These are phyloP conservation scores for Cyclotella baltica DNA, from an alignment of 108 stramenopile species.

Conservation along the genomic window DNA sequence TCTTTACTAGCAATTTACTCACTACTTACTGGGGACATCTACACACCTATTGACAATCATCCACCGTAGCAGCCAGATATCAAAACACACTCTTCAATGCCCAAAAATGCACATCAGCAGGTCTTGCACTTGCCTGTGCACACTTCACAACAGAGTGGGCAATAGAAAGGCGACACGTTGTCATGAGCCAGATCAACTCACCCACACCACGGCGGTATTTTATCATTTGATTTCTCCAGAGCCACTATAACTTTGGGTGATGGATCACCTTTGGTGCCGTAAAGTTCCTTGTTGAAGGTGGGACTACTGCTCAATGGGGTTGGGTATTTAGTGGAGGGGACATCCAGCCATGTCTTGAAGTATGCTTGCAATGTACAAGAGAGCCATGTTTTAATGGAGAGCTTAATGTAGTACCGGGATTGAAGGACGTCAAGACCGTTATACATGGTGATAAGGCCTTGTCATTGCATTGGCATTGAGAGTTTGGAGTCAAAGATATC, in stretches of 20 bases:
- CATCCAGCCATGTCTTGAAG: neutral
- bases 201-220: neutral
- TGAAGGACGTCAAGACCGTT: slow-evolving; percentile 17
- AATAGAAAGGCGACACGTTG: neutral
- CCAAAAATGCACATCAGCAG: neutral
- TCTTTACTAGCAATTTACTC: too few species aligned
- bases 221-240: neutral
- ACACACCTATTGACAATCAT: too few species aligned
- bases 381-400: slow-evolving; percentile 1
- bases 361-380: neutral
- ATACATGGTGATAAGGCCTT: neutral
- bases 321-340: neutral
- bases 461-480: slow-evolving; percentile 1
- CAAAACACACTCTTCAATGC: neutral
- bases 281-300: neutral
- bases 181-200: neutral
- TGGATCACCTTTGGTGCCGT: neutral
- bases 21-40: too few species aligned
- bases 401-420: too few species aligned
- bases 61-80: neutral
- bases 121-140: neutral
- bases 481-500: slow-evolving; percentile 3
- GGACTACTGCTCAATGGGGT: neutral
- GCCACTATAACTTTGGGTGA: neutral
- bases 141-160: neutral